A percentile compares a stretch with the other conserved stretches of the same genome.
phyloP scores from a whole-genome alignment of 352 stramenopile genomes.

The Pythium graminicola region DNA sequence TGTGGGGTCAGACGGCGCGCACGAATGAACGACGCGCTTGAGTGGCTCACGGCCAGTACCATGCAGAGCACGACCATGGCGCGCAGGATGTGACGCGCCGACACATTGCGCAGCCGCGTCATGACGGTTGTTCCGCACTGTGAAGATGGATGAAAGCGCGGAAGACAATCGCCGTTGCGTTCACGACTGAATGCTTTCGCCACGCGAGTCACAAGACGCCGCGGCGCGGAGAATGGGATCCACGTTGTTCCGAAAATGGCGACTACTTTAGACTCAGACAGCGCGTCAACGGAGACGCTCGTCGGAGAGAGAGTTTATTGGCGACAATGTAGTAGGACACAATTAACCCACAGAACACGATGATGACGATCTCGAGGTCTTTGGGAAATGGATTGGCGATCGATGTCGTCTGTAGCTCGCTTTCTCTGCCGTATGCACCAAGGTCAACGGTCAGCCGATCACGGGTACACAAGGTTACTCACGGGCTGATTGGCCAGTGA shows the following conservation, averaged over 20 bases:
- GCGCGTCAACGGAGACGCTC: too few relatives aligned
- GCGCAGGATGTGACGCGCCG: constrained; percentile 7
- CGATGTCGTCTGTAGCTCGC: too few relatives aligned
- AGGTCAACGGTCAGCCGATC: not conserved
- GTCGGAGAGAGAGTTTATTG: not conserved
- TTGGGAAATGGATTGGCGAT: too few relatives aligned
- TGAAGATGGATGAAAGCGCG: not conserved
- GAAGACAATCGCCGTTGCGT: constrained; percentile 1
- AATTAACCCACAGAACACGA: too few relatives aligned
- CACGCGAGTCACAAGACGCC: not conserved
- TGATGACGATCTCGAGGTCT: too few relatives aligned
- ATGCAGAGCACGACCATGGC: constrained; percentile 10
- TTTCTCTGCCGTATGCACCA: not conserved
- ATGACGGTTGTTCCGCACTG: not conserved
- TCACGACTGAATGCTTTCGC: not conserved
- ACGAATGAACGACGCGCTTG: constrained; percentile 21
- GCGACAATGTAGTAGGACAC: too few relatives aligned
- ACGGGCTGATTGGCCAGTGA: not conserved
- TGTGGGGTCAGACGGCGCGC: constrained; percentile 7
- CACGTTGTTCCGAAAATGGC: constrained; percentile 9
- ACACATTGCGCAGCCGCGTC: not conserved
- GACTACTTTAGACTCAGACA: too few relatives aligned
- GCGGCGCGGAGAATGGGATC: constrained; percentile 11
- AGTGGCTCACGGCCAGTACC: not conserved
- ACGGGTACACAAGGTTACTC: not conserved